These are phyloP conservation scores for Cercophora newfieldiana DNA, from an alignment of 495 filamentous ascomycete species.

Conservation along the genomic window DNA sequence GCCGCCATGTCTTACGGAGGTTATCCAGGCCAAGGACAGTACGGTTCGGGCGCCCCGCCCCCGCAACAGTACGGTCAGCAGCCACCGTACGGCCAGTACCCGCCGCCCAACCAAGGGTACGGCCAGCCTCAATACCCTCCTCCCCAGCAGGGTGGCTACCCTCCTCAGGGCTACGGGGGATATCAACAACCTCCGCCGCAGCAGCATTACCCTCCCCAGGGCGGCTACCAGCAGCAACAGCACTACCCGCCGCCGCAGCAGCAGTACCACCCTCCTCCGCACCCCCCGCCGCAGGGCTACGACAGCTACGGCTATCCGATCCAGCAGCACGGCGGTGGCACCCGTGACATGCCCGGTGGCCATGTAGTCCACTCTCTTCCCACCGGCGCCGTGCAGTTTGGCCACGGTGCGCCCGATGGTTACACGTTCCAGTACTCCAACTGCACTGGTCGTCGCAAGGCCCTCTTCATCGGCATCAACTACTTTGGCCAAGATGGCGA, in stretches of 20 bases:
- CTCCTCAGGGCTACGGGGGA: slow-evolving; percentile 22
- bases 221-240: not conserved
- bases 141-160: slow-evolving; percentile 21
- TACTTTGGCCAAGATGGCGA: slow-evolving; percentile 86
- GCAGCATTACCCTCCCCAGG: not conserved
- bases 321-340: slow-evolving; percentile 17
- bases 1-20: slow-evolving; percentile 14
- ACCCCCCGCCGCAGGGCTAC: slow-evolving; percentile 38
- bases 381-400: slow-evolving; percentile 44
- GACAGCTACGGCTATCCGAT: slow-evolving; percentile 44
- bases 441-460: slow-evolving; percentile 83
- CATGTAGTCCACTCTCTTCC: slow-evolving; percentile 51
- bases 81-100: slow-evolving; percentile 21
- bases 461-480: slow-evolving; percentile 90
- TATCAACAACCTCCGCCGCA: slow-evolving; percentile 33
- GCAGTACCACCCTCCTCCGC: slow-evolving; percentile 35
- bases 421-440: slow-evolving; percentile 81
- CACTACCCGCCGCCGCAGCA: slow-evolving; percentile 24
- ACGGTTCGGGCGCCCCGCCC: slow-evolving; percentile 5
- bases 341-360: slow-evolving; percentile 33
- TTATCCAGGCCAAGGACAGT: slow-evolving; percentile 12
- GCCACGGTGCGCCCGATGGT: slow-evolving; percentile 47
- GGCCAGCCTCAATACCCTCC: slow-evolving; percentile 27
- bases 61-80: slow-evolving; percentile 19
- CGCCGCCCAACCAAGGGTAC: slow-evolving; percentile 26